A percentile compares a stretch with the other conserved stretches of the same genome.
These are phyloP conservation scores for Exserohilum rostratum DNA, from an alignment of 2,329 filamentous ascomycete species.

Conservation along the genomic window DNA sequence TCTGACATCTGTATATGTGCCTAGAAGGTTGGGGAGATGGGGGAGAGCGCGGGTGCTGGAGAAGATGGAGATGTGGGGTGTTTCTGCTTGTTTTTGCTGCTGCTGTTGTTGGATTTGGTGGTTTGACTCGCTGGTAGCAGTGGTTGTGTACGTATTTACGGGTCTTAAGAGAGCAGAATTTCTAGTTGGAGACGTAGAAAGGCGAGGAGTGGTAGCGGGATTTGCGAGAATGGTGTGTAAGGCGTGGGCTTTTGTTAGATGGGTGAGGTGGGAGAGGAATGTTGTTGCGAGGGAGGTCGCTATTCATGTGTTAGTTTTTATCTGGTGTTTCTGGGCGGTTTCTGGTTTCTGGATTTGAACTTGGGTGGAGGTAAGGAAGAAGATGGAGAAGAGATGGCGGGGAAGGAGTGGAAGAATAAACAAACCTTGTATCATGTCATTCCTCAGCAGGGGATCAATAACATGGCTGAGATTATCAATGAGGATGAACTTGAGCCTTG, in stretches of 20 bases:
- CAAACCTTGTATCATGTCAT: conserved; percentile 44
- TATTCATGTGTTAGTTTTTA: conserved; percentile 10
- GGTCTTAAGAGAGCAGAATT: too few species aligned
- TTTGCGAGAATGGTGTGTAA: conserved; percentile 53
- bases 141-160: too few species aligned
- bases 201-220: conserved; percentile 24
- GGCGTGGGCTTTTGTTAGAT: conserved; percentile 46
- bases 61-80: conserved; percentile 50
- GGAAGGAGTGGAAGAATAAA: too few species aligned
- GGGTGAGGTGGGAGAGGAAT: conserved; percentile 50
- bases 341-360: too few species aligned
- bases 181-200: too few species aligned
- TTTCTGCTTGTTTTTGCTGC: conserved; percentile 13
- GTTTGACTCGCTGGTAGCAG: neutral
- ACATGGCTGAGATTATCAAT: conserved; percentile 50
- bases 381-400: too few species aligned
- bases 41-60: conserved; percentile 43
- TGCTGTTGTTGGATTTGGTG: neutral
- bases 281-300: conserved; percentile 51
- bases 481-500: conserved; percentile 40
- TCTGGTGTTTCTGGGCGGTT: too few species aligned
- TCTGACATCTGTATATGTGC: conserved; percentile 47
- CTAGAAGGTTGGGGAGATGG: conserved; percentile 46
- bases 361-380: too few species aligned
- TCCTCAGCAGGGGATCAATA: conserved; percentile 46